Evolutionary conservation across 352 stramenopile species (phyloP), one percentile per base, ranked within the genome.

Genomic region (Albugo laibachii): DNA sequence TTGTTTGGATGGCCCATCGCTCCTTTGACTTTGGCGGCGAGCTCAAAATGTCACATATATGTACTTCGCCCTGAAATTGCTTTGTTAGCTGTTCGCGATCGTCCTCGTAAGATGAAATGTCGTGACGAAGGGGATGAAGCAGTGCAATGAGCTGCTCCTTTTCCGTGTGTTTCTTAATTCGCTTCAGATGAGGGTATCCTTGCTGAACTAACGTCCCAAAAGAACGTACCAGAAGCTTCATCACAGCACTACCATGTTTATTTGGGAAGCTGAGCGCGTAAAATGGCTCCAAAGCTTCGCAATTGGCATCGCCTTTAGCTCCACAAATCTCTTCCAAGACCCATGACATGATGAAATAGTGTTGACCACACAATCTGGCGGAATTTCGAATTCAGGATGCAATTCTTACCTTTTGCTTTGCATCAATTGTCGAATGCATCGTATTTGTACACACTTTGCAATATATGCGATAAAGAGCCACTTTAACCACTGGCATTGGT

Each of bases 161-260:
- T 6, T 45, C 13, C 21, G 47, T 37, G 48, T 74, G 62, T 54
- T 86, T 86, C 51, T 85, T 87, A 45, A 91, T 69, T 35, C 78
- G 78, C 60, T 91, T 91, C 36, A 91, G 59, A 45, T 91, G 78
- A 34, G 56, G 59, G 49, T 78, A 87, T 16, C 78, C 75, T 34
- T 83, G 52, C 43, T 71, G 66, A 12, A 59, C 47, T 20, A 91
- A 61, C 15, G 71, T 59, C 43, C 64, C 61, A 45, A 80, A 85
- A 46, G 56, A 48, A 24, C 39, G 49, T 1, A 50, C 49, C 4
- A 91, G 62, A 19, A 76, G 56, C 59, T 72, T 65, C 61, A 91
- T 91, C 24, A 72, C 71, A 21, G 56, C 56, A 24, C 69, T 73
- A 13, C 78, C 78, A 50, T 79, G 65, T 20, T 39, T 52, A 6